Evolutionary conservation across 768 basidiomycete species (phyloP).

Genomic region (Tricholoma matsutake): DNA sequence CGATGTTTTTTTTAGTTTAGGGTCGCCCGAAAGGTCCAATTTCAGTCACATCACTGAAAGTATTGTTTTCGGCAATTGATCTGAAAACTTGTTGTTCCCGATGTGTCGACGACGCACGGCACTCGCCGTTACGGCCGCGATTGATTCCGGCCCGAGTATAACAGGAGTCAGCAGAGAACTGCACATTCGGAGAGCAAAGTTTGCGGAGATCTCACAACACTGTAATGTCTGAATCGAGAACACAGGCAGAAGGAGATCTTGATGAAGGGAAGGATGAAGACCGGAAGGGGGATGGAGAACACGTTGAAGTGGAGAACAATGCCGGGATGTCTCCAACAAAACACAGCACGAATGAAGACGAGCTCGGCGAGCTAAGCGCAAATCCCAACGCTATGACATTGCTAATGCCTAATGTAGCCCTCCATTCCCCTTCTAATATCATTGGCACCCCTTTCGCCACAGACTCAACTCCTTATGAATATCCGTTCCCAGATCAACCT

Average conservation of each 20-base stretch:
- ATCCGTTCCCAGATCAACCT: conserved; percentile 24
- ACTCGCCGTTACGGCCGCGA: no score
- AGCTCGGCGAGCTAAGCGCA: background rate
- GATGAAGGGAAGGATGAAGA: background rate
- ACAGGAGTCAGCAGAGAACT: no score
- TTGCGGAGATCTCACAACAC: background rate
- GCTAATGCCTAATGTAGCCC: conserved; percentile 1
- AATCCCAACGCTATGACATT: background rate
- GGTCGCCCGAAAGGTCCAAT: no score
- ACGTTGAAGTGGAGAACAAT: background rate
- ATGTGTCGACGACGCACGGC: no score
- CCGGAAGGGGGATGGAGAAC: background rate
- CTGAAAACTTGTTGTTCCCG: no score
- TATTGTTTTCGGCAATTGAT: no score
- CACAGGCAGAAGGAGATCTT: background rate
- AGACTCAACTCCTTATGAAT: conserved; percentile 27
- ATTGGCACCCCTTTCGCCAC: conserved; percentile 34
- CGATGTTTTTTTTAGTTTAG: no score
- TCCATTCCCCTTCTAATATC: conserved; percentile 29
- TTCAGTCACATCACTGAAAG: no score
- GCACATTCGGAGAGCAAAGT: no score
- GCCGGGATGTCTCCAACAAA: background rate
- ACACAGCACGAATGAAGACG: background rate
- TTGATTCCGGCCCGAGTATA: no score
- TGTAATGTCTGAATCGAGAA: background rate